phyloP scores from a whole-genome alignment of 2,329 filamentous ascomycete species.

The Exophiala mesophila region DNA sequence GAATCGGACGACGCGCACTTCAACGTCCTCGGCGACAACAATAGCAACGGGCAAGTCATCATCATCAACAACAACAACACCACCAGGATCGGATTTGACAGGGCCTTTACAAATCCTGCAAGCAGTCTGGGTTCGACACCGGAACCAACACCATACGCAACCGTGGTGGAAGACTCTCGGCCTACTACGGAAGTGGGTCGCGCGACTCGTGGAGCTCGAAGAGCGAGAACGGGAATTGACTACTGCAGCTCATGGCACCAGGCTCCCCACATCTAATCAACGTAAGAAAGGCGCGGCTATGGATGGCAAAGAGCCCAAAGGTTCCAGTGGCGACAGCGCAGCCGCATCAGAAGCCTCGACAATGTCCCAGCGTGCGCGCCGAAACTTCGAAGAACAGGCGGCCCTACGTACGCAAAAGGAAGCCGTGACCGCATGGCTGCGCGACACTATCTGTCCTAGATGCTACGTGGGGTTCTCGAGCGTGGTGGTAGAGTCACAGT shows the following conservation, averaged over 20 bases:
- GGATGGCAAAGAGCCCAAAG: too few relatives aligned
- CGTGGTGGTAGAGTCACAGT: constrained; percentile 66
- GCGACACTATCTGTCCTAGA: constrained; percentile 37
- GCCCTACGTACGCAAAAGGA: constrained; percentile 31
- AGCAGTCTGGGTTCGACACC: constrained; percentile 56
- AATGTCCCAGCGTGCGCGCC: constrained; percentile 3
- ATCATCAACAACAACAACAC: background rate
- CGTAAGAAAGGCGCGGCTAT: background rate
- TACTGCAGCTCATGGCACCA: background rate
- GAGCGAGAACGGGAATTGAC: constrained; percentile 1
- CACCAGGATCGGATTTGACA: background rate
- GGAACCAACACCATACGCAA: constrained; percentile 78
- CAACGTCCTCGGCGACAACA: background rate
- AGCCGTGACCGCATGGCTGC: constrained; percentile 36
- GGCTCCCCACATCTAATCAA: too few relatives aligned
- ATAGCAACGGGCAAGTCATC: background rate
- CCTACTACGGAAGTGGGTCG: constrained; percentile 63
- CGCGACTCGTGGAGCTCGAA: constrained; percentile 47
- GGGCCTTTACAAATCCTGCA: constrained; percentile 7
- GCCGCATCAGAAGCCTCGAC: constrained; percentile 31
- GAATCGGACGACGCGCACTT: too few relatives aligned
- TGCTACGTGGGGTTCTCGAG: constrained; percentile 57
- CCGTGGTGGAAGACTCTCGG: constrained; percentile 77
- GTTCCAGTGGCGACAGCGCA: constrained; percentile 1
- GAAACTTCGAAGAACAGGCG: constrained; percentile 39